Evolutionary conservation across 805 yeast genomes (phyloP), one percentile per base, ranked within the genome.

Genomic region (Kazachstania kunashirensis): DNA sequence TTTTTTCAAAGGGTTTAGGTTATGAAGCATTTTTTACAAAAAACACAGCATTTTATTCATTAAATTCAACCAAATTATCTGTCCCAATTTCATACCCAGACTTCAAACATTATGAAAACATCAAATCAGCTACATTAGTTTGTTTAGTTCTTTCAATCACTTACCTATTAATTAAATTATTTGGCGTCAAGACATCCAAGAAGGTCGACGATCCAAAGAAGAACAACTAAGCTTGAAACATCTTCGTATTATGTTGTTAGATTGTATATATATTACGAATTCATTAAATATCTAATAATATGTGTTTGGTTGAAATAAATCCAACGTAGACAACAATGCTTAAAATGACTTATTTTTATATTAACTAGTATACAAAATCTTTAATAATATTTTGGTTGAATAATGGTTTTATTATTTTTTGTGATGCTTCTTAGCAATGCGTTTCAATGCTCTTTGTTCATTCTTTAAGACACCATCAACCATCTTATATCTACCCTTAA

Each of bases 381-480:
- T 20, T 20, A 20, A 20, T 7, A 20, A 10, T 20, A 20, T 10
- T 20, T 7, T n/a, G n/a, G n/a, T n/a, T n/a, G n/a, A n/a, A n/a
- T n/a, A n/a, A n/a, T n/a, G n/a, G n/a, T n/a, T n/a, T n/a, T n/a
- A n/a, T n/a, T n/a, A n/a, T n/a, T 80, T 80, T 64, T 75, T 82
- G 34, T 57, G 53, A 54, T 79, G 70, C 67, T 84, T 85, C 72
- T 88, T 92, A 18, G 85, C 82, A 48, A 88, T 84, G 59, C 97
- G 78, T 55, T 74, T 79, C 55, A 89, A 68, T 11, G 97, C 96
- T 48, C 98, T 71, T 70, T 82, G 88, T 65, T 92, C 99, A 61
- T 92, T 92, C 83, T 92, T 92, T 81, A 85, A 69, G 15, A 79
- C 84, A 70, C 97, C 97, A 64, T 92, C 99, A 50, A 92, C 97